A percentile compares a stretch with the other conserved stretches of the same genome.
Conservation (phyloP, 176 grass and related monocot species). For the Ananas comosus region DNA sequence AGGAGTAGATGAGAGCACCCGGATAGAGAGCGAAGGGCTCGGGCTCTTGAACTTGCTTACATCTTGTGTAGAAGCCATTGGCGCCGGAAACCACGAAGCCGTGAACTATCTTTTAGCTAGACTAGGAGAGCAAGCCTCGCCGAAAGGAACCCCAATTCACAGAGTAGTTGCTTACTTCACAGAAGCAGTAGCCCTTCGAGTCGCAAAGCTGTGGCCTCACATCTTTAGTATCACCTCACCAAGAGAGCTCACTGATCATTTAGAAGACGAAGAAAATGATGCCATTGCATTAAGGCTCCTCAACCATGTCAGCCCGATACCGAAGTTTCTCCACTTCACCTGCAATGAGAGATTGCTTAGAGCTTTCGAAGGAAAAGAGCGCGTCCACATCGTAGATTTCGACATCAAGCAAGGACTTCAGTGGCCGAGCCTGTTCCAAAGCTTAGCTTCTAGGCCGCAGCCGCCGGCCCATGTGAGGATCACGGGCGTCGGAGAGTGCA, state of each 20-base stretch:
- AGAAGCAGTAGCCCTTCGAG: constrained; percentile 59
- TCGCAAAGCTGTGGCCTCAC: constrained; percentile 53
- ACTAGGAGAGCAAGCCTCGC: constrained; percentile 59
- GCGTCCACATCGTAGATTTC: constrained; percentile 95
- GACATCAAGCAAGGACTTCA: constrained; percentile 97
- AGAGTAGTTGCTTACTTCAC: constrained; percentile 77
- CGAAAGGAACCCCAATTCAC: constrained; percentile 60
- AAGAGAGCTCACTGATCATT: constrained; percentile 40
- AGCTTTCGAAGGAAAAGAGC: constrained; percentile 82
- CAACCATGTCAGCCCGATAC: constrained; percentile 60
- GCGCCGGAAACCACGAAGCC: constrained; percentile 47
- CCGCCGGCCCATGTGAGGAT: constrained; percentile 69
- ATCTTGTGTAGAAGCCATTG: constrained; percentile 58
- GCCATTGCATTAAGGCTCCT: constrained; percentile 57
- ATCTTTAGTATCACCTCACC: constrained; percentile 57
- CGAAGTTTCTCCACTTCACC: constrained; percentile 81
- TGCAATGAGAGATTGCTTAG: constrained; percentile 62
- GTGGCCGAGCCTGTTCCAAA: constrained; percentile 83
- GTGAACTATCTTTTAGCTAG: constrained; percentile 63
- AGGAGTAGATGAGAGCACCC: constrained; percentile 3
- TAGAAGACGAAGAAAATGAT: constrained; percentile 47
- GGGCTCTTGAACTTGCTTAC: constrained; percentile 48
- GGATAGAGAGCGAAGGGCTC: constrained; percentile 28
- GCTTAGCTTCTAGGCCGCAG: constrained; percentile 40
- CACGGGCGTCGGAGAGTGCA: constrained; percentile 78